Conservation (phyloP, 192 early-diverging fungal genomes). For the Glomus cerebriforme region DNA sequence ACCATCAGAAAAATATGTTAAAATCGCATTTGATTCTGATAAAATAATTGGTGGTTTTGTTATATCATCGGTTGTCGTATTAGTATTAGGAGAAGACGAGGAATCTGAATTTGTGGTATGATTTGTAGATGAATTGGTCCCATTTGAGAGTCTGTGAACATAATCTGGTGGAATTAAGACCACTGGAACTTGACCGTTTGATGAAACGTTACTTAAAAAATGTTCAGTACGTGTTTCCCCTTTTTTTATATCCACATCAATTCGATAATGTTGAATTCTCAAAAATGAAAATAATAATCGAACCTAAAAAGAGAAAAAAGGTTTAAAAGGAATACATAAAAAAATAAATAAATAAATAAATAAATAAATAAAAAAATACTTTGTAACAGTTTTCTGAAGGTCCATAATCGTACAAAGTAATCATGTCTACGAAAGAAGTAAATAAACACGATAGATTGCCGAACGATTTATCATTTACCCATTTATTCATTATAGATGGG, state of each 20-base stretch:
- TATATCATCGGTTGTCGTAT: background rate
- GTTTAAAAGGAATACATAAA: background rate
- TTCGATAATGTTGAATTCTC: conserved; percentile 8
- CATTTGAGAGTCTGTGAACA: background rate
- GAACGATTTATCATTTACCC: no score
- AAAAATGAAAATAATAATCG: conserved; percentile 26
- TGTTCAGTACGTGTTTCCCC: conserved; percentile 1
- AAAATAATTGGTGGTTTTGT: background rate
- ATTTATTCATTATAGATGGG: no score
- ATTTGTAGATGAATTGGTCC: background rate
- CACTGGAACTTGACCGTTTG: conserved; percentile 8
- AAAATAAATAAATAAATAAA: background rate
- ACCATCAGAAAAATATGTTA: background rate
- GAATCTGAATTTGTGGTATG: background rate
- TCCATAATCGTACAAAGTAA: conserved; percentile 12
- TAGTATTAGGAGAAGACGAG: background rate
- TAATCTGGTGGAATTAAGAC: conserved; percentile 14
- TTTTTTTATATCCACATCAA: conserved; percentile 16
- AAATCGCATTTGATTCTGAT: conserved; percentile 27
- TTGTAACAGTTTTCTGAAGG: conserved; percentile 25
- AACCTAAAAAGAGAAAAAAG: background rate
- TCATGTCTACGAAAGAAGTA: background rate
- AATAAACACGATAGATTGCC: no score
- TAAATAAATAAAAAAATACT: background rate
- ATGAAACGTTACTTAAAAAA: conserved; percentile 11